Evolutionary conservation across 495 filamentous ascomycete species (phyloP), one percentile per base, ranked within the genome.

Genomic region (Beverwykella pulmonaria): DNA sequence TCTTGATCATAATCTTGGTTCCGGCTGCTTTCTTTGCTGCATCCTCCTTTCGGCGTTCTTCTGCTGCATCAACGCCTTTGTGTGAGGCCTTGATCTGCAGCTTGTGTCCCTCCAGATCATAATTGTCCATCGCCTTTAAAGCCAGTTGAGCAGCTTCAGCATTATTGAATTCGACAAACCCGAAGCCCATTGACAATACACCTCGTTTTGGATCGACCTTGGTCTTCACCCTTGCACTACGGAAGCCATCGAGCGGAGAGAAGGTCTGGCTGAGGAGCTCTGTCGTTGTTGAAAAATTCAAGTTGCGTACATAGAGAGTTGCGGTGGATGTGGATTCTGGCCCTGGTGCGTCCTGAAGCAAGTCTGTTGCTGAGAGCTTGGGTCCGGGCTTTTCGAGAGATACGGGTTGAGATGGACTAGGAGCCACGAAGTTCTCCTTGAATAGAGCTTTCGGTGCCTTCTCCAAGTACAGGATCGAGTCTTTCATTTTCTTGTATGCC

Each of bases 1-100:
- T 99, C 82, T 98, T 98, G 81, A 98, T 91, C 76, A 98, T 89
- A 71, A 99, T 87, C 81, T 98, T 97, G 32, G 92, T 97, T 25
- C 83, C 84, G 2, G 87, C 85, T 17, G 84, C 74, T 75, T 90
- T 92, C 81, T 92, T 94, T 60, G 87, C 87, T 20, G 83, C 84
- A 70, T 96, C 92, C 61, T 92, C 88, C 65, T 87, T 87, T 73
- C 88, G 86, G 57, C 87, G 84, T 75, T 95, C 91, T 73, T 94
- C 91, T 0, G 90, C 93, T 6, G 91, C 92, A 78, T 98, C 92
- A 64, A 85, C 78, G 25, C 88, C 92, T 75, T 88, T 90, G 75
- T 97, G 91, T 25, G 92, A 93, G 29, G 88, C 86, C 74, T 89
- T 89, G 65, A 99, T 86, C 57, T 88, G 76, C 48, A 99, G 81